Conservation (phyloP, 225 moss, liverwort and hornwort species). For the Pseudoscleropodium purum region DNA sequence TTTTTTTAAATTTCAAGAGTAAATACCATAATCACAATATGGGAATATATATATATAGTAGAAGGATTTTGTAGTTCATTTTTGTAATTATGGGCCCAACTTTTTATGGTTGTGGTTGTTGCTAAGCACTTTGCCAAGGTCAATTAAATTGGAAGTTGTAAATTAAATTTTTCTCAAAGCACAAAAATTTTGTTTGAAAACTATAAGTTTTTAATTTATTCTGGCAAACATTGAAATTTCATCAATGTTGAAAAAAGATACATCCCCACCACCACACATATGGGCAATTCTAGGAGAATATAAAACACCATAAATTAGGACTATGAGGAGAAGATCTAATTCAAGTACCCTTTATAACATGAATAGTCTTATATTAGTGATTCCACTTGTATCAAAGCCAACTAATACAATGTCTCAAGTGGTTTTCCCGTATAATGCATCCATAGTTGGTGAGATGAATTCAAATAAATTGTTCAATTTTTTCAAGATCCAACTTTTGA, state of each 20-base stretch:
- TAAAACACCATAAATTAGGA: background rate
- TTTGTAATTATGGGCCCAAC: too few relatives aligned
- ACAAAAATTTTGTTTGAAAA: too few relatives aligned
- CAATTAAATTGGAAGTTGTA: background rate
- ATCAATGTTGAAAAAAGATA: background rate
- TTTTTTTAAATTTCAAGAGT: background rate
- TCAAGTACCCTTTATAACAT: background rate
- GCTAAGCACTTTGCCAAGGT: background rate
- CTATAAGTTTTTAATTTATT: background rate
- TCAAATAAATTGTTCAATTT: background rate
- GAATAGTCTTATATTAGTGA: background rate
- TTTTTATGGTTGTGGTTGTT: background rate
- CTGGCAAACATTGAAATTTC: background rate
- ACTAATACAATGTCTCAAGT: accelerated
- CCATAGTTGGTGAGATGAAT: background rate
- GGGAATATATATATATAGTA: background rate
- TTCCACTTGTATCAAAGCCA: background rate
- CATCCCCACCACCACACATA: too few relatives aligned
- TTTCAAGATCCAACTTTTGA: background rate
- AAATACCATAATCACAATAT: background rate
- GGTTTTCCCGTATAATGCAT: background rate
- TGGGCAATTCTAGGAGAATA: too few relatives aligned
- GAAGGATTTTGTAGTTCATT: background rate
- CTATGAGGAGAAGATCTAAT: background rate
- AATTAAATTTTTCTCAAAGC: too few relatives aligned